Base-by-base conservation (phyloP, 1,284 basidiomycete genomes). In the Thelephora terrestris region DNA sequence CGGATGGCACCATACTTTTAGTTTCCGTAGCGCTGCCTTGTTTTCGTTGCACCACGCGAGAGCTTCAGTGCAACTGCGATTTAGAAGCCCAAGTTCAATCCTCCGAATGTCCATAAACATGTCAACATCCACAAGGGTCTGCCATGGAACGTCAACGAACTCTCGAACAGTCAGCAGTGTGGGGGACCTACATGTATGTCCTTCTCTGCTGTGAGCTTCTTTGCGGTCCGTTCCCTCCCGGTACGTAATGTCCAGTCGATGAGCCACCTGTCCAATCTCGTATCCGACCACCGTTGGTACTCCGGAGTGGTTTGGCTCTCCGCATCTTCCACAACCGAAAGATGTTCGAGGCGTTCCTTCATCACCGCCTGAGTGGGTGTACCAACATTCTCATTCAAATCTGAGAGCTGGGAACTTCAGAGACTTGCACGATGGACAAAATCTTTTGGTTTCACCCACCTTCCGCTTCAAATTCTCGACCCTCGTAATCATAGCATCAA, bases 1-100 rank as follows among this genome's bases (percentile, higher is more conserved):
- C 21, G 34, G 23, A 25, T 7, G 49, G 47, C 45, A 7, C 25
- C 60, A 54, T 50, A 85, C 92, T 74, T 90, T 92, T 59, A 85
- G 79, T 71, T 97, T 98, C 51, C 91, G 82, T 49, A 99, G 74
- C 7, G 89, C 85, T 25, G 81, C 78, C 64, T 95, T 90, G 68
- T 99, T 97, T 73, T 99, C 96, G 51, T 80, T 91, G 58, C 94
- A 98, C 95, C 95, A 99, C 14, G 81, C 76, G 39, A 99, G 71
- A 5, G 94, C 95, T 63, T 93, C 87, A 1, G 83, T 71, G 57
- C 91, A 92, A 58, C 86, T 87, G 55, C 90, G 81, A 45, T 69
- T 69, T 16, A 71, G 67, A 17, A 99, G 73, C 0, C 90, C 91
- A 5, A 75, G 71, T 64, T 97, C 92, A 54, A 98, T 92, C 48